Evolutionary conservation across 2,329 filamentous ascomycete species (phyloP).

Genomic region (Xylariaceae sp.): DNA sequence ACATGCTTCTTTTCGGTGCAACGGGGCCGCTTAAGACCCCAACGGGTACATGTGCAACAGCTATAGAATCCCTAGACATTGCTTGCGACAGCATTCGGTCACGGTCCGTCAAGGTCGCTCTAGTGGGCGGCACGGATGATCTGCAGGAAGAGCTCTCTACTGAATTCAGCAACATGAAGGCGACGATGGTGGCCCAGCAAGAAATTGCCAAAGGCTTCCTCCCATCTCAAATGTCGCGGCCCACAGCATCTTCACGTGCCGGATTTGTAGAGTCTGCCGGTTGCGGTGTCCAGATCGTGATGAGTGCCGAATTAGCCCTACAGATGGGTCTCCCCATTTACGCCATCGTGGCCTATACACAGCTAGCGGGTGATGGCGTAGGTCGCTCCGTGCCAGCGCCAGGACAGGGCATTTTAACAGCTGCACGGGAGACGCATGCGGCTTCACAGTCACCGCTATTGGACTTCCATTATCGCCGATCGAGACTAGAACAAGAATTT

Average conservation of each 20-base stretch:
- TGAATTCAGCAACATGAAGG: conserved; percentile 99
- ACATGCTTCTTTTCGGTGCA: conserved; percentile 97
- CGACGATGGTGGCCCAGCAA: conserved; percentile 95
- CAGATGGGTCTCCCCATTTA: conserved; percentile 99
- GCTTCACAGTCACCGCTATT: conserved; percentile 94
- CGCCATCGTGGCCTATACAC: conserved; percentile 88
- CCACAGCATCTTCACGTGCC: conserved; percentile 92
- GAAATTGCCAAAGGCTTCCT: conserved; percentile 95
- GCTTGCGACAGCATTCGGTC: conserved; percentile 98
- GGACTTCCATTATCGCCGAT: conserved; percentile 95
- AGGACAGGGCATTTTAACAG: conserved; percentile 94
- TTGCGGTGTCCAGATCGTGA: conserved; percentile 96
- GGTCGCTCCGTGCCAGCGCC: conserved; percentile 95
- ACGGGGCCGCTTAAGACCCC: conserved; percentile 98
- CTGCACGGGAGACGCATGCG: conserved; percentile 85
- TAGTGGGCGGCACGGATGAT: conserved; percentile 98
- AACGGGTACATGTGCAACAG: conserved; percentile 95
- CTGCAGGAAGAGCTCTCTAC: conserved; percentile 99
- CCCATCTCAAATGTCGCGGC: conserved; percentile 95
- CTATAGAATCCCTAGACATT: conserved; percentile 95
- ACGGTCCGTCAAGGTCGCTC: conserved; percentile 94
- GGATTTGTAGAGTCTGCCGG: conserved; percentile 99
- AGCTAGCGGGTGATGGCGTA: conserved; percentile 98
- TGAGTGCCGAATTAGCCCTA: conserved; percentile 92
- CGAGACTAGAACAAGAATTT: conserved; percentile 92